Evolutionary conservation across 345 rosid genomes (phyloP).

Genomic region (Aquilaria sinensis): DNA sequence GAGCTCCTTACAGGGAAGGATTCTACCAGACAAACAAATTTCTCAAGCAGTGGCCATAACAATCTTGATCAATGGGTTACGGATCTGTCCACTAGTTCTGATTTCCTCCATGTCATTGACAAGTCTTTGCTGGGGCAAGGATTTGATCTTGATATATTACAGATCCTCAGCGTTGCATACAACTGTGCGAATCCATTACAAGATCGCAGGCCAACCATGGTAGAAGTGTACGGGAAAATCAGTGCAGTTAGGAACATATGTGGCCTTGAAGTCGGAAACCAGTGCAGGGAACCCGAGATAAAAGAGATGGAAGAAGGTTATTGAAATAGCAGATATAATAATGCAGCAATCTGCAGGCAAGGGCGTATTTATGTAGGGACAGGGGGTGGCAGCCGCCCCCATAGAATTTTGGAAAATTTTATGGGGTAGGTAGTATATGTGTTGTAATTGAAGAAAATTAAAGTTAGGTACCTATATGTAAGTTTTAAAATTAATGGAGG

Average conservation of each 20-base stretch:
- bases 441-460: too few species aligned
- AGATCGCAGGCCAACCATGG: constrained; percentile 11
- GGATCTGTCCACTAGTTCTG: constrained; percentile 1
- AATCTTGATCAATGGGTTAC: background rate
- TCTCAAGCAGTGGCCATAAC: background rate
- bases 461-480: too few species aligned
- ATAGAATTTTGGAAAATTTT: too few species aligned
- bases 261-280: background rate
- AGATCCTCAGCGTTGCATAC: constrained; percentile 16
- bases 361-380: too few species aligned
- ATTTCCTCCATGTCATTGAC: constrained; percentile 4
- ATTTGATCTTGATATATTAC: constrained; percentile 15
- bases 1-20: constrained; percentile 16
- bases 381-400: too few species aligned
- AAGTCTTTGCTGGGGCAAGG: constrained; percentile 14
- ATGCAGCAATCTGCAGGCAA: too few species aligned
- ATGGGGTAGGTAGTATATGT: too few species aligned
- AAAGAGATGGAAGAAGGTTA: background rate
- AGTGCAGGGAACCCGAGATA: background rate
- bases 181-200: constrained; percentile 8
- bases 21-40: background rate
- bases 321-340: too few species aligned
- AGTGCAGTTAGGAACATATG: background rate
- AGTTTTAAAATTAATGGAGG: too few species aligned
- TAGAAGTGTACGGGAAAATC: constrained; percentile 8